Conservation (phyloP, 805 yeast genomes). For the Saccharomycopsis microspora region DNA sequence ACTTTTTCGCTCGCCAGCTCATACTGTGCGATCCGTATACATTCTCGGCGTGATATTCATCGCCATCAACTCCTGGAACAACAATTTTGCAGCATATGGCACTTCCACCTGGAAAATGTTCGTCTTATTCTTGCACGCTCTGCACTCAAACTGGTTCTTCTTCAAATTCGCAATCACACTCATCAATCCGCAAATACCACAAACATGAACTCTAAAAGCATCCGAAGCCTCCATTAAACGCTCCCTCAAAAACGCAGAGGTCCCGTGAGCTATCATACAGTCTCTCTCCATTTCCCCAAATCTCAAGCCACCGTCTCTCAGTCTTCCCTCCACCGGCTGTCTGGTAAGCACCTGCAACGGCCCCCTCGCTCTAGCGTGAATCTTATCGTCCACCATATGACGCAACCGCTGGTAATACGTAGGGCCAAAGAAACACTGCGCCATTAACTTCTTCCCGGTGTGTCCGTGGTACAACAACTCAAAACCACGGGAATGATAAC, state of each 20-base stretch:
- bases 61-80: constrained; percentile 99
- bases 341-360: constrained; percentile 96
- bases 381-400: constrained; percentile 99
- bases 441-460: constrained; percentile 96
- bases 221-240: constrained; percentile 98
- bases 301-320: constrained; percentile 98
- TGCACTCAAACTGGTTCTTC: constrained; percentile 96
- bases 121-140: constrained; percentile 96
- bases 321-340: constrained; percentile 98
- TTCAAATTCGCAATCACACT: constrained; percentile 93
- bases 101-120: constrained; percentile 95
- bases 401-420: constrained; percentile 97
- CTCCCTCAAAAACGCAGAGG: constrained; percentile 95
- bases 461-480: constrained; percentile 99
- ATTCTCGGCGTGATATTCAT: constrained; percentile 97
- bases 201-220: constrained; percentile 95
- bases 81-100: constrained; percentile 95
- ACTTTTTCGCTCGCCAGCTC: no score
- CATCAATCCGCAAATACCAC: constrained; percentile 99
- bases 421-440: constrained; percentile 99
- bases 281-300: constrained; percentile 99
- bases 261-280: constrained; percentile 99
- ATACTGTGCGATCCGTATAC: constrained; percentile 65
- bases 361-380: constrained; percentile 98
- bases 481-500: constrained; percentile 96